A percentile compares a stretch with the other conserved stretches of the same genome.
Evolutionary conservation across 192 early-diverging fungal species (phyloP).

Genomic region (Rhizophagus sp.): DNA sequence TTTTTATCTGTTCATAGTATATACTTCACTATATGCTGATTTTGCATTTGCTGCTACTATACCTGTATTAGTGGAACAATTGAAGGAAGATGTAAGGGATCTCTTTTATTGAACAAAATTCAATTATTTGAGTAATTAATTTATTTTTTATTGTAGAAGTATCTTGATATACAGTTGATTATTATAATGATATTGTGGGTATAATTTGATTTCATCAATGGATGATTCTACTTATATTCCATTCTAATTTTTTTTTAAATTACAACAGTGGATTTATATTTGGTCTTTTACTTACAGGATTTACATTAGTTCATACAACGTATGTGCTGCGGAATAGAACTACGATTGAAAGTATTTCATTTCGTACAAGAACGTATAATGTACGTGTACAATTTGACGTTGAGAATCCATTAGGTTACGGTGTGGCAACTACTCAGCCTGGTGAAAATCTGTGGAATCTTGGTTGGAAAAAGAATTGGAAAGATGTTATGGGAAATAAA

Average conservation of each 20-base stretch:
- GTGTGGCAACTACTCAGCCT: constrained; percentile 33
- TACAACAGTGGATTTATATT: constrained; percentile 35
- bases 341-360: constrained; percentile 46
- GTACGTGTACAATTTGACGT: constrained; percentile 29
- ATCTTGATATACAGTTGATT: constrained; percentile 25
- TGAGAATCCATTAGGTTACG: constrained; percentile 31
- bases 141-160: constrained; percentile 26
- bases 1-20: constrained; percentile 41
- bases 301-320: constrained; percentile 50
- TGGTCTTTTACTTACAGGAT: constrained; percentile 49
- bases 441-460: constrained; percentile 49
- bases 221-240: background rate
- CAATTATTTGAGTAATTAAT: background rate
- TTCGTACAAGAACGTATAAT: background rate
- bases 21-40: constrained; percentile 28
- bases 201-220: background rate
- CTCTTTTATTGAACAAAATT: background rate
- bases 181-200: constrained; percentile 20
- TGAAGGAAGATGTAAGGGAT: background rate
- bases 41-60: constrained; percentile 36
- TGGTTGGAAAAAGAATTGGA: constrained; percentile 48
- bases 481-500: constrained; percentile 48
- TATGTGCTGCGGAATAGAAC: constrained; percentile 54
- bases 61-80: constrained; percentile 29
- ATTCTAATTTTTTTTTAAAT: background rate